Evolutionary conservation across 495 filamentous ascomycete species (phyloP).

Genomic region (Xylaria venustula): DNA sequence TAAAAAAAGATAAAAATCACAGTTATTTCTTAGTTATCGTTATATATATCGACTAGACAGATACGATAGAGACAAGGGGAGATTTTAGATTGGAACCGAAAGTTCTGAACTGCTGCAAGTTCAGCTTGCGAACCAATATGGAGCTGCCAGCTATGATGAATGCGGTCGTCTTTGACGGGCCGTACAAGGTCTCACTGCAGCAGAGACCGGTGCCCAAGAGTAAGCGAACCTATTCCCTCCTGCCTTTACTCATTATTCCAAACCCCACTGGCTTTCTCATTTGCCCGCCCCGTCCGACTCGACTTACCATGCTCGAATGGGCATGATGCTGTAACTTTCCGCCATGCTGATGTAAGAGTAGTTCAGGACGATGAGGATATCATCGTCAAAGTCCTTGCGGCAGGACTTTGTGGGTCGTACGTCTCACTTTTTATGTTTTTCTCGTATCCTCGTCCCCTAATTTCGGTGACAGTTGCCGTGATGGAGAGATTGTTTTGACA

Average conservation of each 20-base stretch:
- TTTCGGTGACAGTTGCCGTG: conserved; percentile 4
- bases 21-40: conserved; percentile 1
- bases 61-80: too few species aligned
- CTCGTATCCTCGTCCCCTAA: neutral
- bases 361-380: conserved; percentile 73
- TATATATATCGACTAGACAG: neutral
- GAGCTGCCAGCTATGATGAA: conserved; percentile 53
- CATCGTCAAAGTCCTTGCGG: conserved; percentile 80
- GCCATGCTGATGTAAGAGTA: conserved; percentile 26
- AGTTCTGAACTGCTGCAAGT: neutral
- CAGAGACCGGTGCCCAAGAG: conserved; percentile 62
- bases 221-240: conserved; percentile 18
- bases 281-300: conserved; percentile 12
- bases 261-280: conserved; percentile 19
- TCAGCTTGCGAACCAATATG: conserved; percentile 14
- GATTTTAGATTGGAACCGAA: neutral
- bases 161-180: conserved; percentile 70
- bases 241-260: neutral
- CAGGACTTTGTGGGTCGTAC: conserved; percentile 89
- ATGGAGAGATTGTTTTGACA: conserved; percentile 4
- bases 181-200: conserved; percentile 59
- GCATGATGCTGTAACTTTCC: neutral
- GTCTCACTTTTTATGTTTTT: conserved; percentile 21
- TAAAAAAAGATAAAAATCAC: too few species aligned
- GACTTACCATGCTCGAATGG: neutral